Evolutionary conservation across 306 rosid species (phyloP), one percentile per base, ranked within the genome.

Genomic region (Phaseolus lunatus): DNA sequence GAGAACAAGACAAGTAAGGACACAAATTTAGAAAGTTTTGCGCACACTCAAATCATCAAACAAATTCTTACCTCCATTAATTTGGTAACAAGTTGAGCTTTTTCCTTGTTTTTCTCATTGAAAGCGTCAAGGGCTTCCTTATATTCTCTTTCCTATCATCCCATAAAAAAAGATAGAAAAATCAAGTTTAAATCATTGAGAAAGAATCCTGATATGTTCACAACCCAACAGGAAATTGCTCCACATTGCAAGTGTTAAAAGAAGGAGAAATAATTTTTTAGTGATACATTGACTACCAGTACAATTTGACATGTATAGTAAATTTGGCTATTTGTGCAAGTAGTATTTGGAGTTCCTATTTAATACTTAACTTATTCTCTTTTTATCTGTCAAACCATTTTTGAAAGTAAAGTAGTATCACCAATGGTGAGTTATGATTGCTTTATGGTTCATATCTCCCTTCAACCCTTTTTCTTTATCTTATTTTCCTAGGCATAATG

Each of bases 91-190:
- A 83, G 98, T 83, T 88, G 97, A 78, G 92, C 86, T 76, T 95
- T 95, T 78, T 92, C 99, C 86, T 82, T 91, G 90, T 91, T 95
- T 92, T 92, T 95, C 47, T 91, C 97, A 66, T 95, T 95, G 81
- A 90, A 95, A 64, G 97, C 96, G 2, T 92, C 99, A n/a, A 95
- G 96, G 16, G 96, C 96, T 50, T 92, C 99, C 74, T 89, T 92
- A 91, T 90, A 95, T 74, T 95, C 99, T 83, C 84, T 90, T 73
- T 95, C 99, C 99, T 95, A 86, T 57, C 9, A 59, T 20, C 22
- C 67, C 27, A 44, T 19, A 27, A 43, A 18, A 61, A 67, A 18
- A 39, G 2, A 39, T 8, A 39, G 2, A 9, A 39, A 39, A 39
- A 31, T 31, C 7, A 31, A 2, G 44, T 8, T 39, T 39, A 39